Evolutionary conservation across 225 moss, liverwort and hornwort species (phyloP).

Genomic region (Lunularia cruciata): DNA sequence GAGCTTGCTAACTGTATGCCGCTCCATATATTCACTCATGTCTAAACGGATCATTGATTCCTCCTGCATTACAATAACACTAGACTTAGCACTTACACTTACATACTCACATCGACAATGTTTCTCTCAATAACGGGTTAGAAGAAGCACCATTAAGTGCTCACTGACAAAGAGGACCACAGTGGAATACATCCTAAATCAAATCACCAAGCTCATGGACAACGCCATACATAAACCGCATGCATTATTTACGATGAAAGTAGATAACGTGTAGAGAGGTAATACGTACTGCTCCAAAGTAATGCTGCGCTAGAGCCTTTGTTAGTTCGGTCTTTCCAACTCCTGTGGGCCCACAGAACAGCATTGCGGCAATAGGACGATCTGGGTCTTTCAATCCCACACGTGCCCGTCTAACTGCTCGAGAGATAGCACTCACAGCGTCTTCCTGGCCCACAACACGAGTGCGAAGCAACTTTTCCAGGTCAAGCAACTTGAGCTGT

Average conservation of each 20-base stretch:
- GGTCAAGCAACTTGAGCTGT: constrained; percentile 77
- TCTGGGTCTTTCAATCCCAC: constrained; percentile 96
- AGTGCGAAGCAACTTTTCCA: constrained; percentile 78
- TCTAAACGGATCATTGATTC: constrained; percentile 90
- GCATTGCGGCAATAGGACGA: constrained; percentile 97
- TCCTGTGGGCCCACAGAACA: constrained; percentile 95
- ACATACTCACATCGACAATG: too few species aligned
- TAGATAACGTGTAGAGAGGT: too few species aligned
- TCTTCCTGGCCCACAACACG: constrained; percentile 96
- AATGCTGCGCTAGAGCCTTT: constrained; percentile 87
- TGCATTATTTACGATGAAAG: too few species aligned
- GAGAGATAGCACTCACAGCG: constrained; percentile 83
- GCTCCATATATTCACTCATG: constrained; percentile 99
- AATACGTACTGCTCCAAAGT: constrained; percentile 68
- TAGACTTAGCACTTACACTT: too few species aligned
- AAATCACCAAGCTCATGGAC: too few species aligned
- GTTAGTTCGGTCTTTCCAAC: constrained; percentile 96
- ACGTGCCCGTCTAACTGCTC: constrained; percentile 91
- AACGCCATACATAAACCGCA: too few species aligned
- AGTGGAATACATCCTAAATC: too few species aligned
- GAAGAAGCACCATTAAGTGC: too few species aligned
- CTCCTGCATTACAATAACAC: constrained; percentile 47
- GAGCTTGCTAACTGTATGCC: constrained; percentile 91
- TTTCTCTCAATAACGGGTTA: too few species aligned
- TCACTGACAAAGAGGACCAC: too few species aligned